phyloP scores from a whole-genome alignment of 441 rosid species.

The Isatis lusitanica region DNA sequence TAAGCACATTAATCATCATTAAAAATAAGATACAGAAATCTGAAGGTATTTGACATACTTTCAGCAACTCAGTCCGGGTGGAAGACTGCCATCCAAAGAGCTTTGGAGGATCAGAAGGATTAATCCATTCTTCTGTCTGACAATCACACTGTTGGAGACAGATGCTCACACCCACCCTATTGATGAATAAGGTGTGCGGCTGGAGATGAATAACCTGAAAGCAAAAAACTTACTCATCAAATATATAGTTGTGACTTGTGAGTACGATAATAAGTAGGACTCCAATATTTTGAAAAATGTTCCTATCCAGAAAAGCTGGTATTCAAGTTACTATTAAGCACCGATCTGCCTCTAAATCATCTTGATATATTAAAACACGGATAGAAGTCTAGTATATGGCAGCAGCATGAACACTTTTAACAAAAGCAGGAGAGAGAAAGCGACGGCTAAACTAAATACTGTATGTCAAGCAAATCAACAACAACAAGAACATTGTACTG shows the following conservation, averaged over 20 bases:
- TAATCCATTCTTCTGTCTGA: slow-evolving; percentile 76
- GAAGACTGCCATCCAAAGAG: slow-evolving; percentile 76
- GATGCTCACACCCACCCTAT: slow-evolving; percentile 75
- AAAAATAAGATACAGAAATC: slow-evolving; percentile 4
- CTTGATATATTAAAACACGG: not conserved
- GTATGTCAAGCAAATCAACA: slow-evolving; percentile 9
- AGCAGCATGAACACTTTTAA: not conserved
- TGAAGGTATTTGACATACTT: slow-evolving; percentile 38
- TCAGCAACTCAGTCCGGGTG: slow-evolving; percentile 61
- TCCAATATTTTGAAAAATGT: slow-evolving; percentile 4
- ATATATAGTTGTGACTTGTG: slow-evolving; percentile 6
- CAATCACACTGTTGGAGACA: slow-evolving; percentile 93
- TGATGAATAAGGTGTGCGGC: slow-evolving; percentile 84
- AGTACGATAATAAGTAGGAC: slow-evolving; percentile 16
- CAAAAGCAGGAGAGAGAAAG: slow-evolving; percentile 9
- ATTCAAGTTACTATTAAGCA: slow-evolving; percentile 8
- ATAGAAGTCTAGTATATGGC: slow-evolving; percentile 8
- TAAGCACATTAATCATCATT: slow-evolving; percentile 24
- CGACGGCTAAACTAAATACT: slow-evolving; percentile 8
- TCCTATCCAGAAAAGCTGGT: not conserved
- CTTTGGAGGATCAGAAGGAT: slow-evolving; percentile 90
- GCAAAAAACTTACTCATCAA: slow-evolving; percentile 26
- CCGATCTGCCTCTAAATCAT: slow-evolving; percentile 16
- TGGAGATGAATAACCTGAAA: slow-evolving; percentile 93
- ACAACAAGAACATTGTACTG: slow-evolving; percentile 11